These are phyloP conservation scores for Magnusiomyces sp. DNA, from an alignment of 1,139 yeast genomes.

Conservation along the genomic window DNA sequence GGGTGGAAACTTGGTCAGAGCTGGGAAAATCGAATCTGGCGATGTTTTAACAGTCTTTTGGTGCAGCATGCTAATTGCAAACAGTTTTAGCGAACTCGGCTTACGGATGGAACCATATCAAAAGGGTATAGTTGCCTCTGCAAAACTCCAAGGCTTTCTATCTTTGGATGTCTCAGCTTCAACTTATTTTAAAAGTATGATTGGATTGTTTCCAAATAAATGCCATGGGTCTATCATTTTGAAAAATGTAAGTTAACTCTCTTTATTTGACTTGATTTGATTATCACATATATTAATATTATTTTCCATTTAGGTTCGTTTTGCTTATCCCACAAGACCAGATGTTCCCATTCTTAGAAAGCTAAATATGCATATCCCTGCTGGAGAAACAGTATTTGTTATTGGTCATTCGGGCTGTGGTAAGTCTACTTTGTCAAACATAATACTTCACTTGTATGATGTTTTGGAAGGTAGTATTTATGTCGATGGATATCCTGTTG, in stretches of 20 bases:
- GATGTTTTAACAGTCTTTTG: conserved; percentile 76
- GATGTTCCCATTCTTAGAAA: conserved; percentile 38
- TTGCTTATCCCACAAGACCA: conserved; percentile 53
- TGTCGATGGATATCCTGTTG: conserved; percentile 47
- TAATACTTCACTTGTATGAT: conserved; percentile 53
- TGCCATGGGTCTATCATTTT: conserved; percentile 44
- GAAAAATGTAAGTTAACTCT: conserved; percentile 34
- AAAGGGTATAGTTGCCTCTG: conserved; percentile 24
- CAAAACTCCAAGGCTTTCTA: conserved; percentile 14
- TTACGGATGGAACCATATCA: conserved; percentile 21
- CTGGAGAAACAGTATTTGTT: conserved; percentile 48
- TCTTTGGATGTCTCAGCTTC: conserved; percentile 14
- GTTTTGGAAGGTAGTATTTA: conserved; percentile 42
- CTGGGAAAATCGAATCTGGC: conserved; percentile 44
- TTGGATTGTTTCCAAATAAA: conserved; percentile 29
- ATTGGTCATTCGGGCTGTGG: conserved; percentile 91
- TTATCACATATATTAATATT: background rate
- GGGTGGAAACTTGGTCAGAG: conserved; percentile 58
- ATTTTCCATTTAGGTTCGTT: conserved; percentile 29
- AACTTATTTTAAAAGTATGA: conserved; percentile 13
- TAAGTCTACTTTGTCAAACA: conserved; percentile 67
- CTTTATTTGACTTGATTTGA: background rate
- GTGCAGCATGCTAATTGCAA: conserved; percentile 64
- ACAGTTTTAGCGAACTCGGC: conserved; percentile 35
- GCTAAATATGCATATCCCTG: conserved; percentile 39